Evolutionary conservation across 768 basidiomycete species (phyloP), one percentile per base, ranked within the genome.

Genomic region (Leccinum rimulosum): DNA sequence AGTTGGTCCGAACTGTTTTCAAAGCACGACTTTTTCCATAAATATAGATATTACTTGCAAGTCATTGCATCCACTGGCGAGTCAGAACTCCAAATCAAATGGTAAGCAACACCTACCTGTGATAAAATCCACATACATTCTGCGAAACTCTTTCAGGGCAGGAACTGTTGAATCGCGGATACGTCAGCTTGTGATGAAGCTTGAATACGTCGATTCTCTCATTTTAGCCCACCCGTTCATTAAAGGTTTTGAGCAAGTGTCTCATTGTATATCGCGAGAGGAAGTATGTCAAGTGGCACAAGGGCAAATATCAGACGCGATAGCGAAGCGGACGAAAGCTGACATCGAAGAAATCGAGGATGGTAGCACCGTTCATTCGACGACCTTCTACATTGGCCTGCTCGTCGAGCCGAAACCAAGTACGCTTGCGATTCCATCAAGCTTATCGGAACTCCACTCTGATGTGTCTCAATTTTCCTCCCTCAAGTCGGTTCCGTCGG

Each of bases 81-180:
- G 52, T 69, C 84, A 6, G 93, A 95, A n/a, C 76, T 88, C 14
- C 93, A 98, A 70, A 84, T 92, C 60, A 97, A 97, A 77, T 98
- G 96, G 96, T 95, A 66, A 57, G 85, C 48, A 30, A 19, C 31
- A 10, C 58, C 30, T 49, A n/a, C 33, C 22, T 38, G 30, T 45
- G 33, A 28, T 36, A 22, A 50, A 48, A 45, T 64, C 40, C 28
- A 30, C 48, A 38, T 27, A 56, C 28, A 51, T 38, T 61, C 64
- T 65, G 62, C 61, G 61, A 58, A 58, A 65, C 54, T 51, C 30
- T 43, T 45, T 0, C 52, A 89, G 88, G 87, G 76, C 94, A n/a
- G 96, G 96, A 48, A 98, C 95, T n/a, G 97, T 99, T 30, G 96
- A 99, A 77, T 98, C 97, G 22, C 85, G 91, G 66, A 82, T 98